These are phyloP conservation scores for Rhododendron griersonianum DNA, from an alignment of 148 eudicot genomes.

Conservation along the genomic window DNA sequence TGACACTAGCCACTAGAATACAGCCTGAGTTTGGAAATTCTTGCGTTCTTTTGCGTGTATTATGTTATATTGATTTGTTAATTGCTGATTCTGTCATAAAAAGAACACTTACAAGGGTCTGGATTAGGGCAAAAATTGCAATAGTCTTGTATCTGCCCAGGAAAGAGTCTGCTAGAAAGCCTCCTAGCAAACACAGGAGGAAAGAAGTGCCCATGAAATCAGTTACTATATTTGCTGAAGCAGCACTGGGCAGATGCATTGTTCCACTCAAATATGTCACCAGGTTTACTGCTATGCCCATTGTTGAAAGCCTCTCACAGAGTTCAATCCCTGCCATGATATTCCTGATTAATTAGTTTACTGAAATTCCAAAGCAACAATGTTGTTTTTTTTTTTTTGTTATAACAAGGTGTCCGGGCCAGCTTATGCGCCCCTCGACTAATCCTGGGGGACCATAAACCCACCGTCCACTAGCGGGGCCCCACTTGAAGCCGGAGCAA, in stretches of 20 bases:
- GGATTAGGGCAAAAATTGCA: constrained; percentile 57
- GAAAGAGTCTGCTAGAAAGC: constrained; percentile 82
- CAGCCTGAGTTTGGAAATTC: not conserved
- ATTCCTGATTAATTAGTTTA: not conserved
- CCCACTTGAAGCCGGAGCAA: not conserved
- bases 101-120: constrained; percentile 41
- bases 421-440: not conserved
- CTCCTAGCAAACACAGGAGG: constrained; percentile 81
- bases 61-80: not conserved
- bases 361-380: not conserved
- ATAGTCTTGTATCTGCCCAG: constrained; percentile 81
- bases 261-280: constrained; percentile 73
- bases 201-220: constrained; percentile 88
- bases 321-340: constrained; percentile 61
- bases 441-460: not conserved
- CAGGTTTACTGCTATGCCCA: constrained; percentile 96
- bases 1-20: not conserved
- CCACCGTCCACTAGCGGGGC: not conserved
- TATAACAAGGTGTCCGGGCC: not conserved
- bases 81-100: not conserved
- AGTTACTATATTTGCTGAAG: constrained; percentile 78
- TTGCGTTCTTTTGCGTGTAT: not conserved
- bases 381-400: not conserved
- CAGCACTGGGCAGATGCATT: constrained; percentile 81
- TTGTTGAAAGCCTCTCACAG: constrained; percentile 88